Conservation (phyloP, 1,284 basidiomycete genomes). For the Sanghuangporus weigelae region DNA sequence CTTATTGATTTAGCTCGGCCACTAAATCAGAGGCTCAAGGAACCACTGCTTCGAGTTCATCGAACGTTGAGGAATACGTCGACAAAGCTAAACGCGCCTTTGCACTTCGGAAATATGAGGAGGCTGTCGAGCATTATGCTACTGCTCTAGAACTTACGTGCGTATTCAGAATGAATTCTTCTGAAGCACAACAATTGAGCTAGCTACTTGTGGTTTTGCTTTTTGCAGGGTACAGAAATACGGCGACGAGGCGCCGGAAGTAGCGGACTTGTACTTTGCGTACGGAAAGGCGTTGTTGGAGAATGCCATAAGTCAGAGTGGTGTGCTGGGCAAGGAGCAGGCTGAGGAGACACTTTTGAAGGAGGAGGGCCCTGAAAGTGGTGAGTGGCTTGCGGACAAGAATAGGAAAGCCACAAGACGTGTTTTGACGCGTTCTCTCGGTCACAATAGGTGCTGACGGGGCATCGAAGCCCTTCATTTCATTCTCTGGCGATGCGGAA, state of each 20-base stretch:
- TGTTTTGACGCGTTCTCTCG: conserved; percentile 5
- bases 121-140: conserved; percentile 81
- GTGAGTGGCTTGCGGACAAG: conserved; percentile 13
- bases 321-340: conserved; percentile 82
- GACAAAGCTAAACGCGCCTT: conserved; percentile 82
- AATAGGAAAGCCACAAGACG: neutral
- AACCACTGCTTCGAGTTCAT: neutral
- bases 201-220: conserved; percentile 1
- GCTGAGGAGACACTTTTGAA: conserved; percentile 41
- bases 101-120: conserved; percentile 82
- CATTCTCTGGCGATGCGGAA: conserved; percentile 71
- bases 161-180: conserved; percentile 22
- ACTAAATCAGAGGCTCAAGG: neutral
- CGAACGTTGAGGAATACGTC: conserved; percentile 52
- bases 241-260: conserved; percentile 71
- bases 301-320: conserved; percentile 76
- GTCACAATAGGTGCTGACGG: conserved; percentile 25
- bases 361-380: conserved; percentile 45
- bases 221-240: conserved; percentile 56
- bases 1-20: neutral
- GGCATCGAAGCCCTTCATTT: conserved; percentile 54
- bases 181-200: conserved; percentile 4
- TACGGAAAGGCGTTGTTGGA: conserved; percentile 87
- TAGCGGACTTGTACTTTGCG: conserved; percentile 77
- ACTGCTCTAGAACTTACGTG: conserved; percentile 80